These are phyloP conservation scores for Helicostylum pulchrum DNA, from an alignment of 192 early-diverging fungal genomes.

Conservation along the genomic window DNA sequence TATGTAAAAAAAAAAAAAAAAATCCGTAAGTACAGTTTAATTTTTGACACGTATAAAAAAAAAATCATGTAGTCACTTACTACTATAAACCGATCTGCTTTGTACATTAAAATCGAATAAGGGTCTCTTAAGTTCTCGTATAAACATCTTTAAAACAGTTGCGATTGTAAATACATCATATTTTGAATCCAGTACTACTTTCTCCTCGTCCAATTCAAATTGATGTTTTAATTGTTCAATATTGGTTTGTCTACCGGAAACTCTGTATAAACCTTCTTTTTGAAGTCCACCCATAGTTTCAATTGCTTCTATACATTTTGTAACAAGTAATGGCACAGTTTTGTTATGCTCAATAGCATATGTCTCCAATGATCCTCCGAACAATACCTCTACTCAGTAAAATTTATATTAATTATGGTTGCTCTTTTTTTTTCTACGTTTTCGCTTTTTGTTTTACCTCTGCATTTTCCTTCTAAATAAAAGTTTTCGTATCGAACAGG, in stretches of 20 bases:
- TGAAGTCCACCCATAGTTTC: conserved; percentile 34
- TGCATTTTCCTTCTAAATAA: conserved; percentile 29
- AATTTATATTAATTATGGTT: background rate
- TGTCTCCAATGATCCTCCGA: conserved; percentile 32
- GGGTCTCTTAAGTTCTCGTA: conserved; percentile 59
- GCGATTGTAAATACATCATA: conserved; percentile 63
- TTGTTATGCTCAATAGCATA: conserved; percentile 29
- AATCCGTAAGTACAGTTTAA: background rate
- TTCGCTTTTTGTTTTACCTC: conserved; percentile 17
- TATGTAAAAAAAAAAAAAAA: background rate
- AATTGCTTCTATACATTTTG: conserved; percentile 34
- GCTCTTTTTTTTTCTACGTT: background rate
- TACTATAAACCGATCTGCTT: conserved; percentile 49
- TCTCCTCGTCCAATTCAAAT: conserved; percentile 36
- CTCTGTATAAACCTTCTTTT: conserved; percentile 39
- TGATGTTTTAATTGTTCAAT: conserved; percentile 26
- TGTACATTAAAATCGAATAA: conserved; percentile 52
- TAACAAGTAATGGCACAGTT: conserved; percentile 32
- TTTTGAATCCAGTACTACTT: conserved; percentile 13
- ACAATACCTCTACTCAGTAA: conserved; percentile 28
- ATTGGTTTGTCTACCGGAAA: conserved; percentile 37
- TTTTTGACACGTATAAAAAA: background rate
- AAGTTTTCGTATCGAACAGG: conserved; percentile 35
- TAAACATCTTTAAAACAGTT: conserved; percentile 58
- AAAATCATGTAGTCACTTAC: conserved; percentile 41